Evolutionary conservation across 2,329 filamentous ascomycete species (phyloP), one percentile per base, ranked within the genome.

Genomic region (Aspergillus neoniger): DNA sequence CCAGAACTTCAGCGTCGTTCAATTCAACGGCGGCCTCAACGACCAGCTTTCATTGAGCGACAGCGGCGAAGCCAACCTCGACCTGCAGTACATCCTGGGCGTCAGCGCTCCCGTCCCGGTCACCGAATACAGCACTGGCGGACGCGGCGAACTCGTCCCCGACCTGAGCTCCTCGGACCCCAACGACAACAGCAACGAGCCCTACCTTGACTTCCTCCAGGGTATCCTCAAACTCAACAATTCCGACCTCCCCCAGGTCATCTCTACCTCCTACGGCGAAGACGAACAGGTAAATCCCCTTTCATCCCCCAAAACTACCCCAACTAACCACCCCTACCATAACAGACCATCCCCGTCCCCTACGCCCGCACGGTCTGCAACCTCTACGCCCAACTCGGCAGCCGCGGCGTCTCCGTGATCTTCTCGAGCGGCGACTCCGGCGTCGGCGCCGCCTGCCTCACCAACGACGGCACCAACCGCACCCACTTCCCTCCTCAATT

Each of bases 391-490:
- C 83, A 84, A 65, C 78, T 84, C 23, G 81, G 81, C 17, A 75
- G 81, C 60, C 80, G 82, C 51, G 81, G 82, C 23, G 78, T 82
- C 2, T 80, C 77, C 4, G 71, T 83, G 19, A 69, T 83, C 63
- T 79, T 82, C 62, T 80, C 81, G 3, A 81, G 79, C 1, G 81
- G 82, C 17, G 82, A 84, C 67, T 78, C 74, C 12, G 81, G 81
- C 30, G 80, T 81, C 28, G 79, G 74, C 19, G 57, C 70, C 14
- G 69, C 69, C 7, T 77, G 67, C 67, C 58, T 64, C 53, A 75
- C 70, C 39, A 74, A 72, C 65, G 75, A 70, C 66, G 77, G 69
- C 63, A 68, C 55, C 17, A 76, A 74, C 59, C 68, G 67, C 6
- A 74, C 74, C 2, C 73, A 77, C 63, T 80, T 80, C 71, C 73